phyloP scores from a whole-genome alignment of 176 grass and related monocot genomes.

The Carex littledalei region DNA sequence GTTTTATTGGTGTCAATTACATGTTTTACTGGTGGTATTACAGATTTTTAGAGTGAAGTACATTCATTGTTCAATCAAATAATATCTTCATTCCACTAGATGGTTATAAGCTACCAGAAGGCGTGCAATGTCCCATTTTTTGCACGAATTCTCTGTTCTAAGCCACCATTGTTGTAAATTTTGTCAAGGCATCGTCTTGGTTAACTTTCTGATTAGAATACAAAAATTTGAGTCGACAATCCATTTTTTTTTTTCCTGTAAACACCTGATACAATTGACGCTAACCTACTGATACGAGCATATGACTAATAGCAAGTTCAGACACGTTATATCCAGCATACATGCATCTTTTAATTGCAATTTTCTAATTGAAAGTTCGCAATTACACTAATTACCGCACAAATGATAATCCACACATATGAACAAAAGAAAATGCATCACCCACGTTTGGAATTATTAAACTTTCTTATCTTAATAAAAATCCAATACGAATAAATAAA shows the following conservation, averaged over 20 bases:
- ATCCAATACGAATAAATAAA: constrained; percentile 17
- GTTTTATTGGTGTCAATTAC: not conserved
- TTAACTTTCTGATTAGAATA: not conserved
- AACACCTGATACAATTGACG: too few species aligned
- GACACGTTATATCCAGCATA: not conserved
- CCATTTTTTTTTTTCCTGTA: too few species aligned
- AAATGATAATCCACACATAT: not conserved
- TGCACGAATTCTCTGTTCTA: too few species aligned
- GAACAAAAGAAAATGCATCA: not conserved
- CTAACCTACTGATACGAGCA: not conserved
- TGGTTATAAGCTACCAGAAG: too few species aligned
- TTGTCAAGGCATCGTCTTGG: too few species aligned
- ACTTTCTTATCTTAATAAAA: constrained; percentile 9
- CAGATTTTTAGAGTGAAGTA: too few species aligned
- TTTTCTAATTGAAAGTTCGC: not conserved
- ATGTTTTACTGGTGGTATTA: not conserved
- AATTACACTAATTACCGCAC: not conserved
- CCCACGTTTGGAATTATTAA: not conserved
- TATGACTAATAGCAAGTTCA: not conserved
- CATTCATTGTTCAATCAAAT: too few species aligned
- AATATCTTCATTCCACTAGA: too few species aligned
- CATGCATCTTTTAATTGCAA: not conserved
- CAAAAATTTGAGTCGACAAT: too few species aligned
- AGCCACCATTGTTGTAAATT: too few species aligned
- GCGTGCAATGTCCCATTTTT: too few species aligned